Base-by-base conservation (phyloP, 257 asterid species). In the Capsicum rhomboideum region DNA sequence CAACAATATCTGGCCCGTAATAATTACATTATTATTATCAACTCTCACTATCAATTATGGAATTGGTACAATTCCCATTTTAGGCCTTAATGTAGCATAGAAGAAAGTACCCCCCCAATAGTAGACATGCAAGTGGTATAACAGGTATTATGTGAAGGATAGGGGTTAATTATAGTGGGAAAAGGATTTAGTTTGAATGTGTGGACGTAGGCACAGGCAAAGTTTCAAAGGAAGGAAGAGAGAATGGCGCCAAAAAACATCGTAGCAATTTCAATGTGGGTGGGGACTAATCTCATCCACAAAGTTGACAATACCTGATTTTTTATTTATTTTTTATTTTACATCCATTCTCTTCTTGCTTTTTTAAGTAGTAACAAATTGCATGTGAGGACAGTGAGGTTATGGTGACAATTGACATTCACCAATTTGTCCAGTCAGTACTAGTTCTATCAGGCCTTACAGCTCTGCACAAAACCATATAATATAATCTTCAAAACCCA, bases 61-160 rank as follows among this genome's bases (percentile, higher is more conserved):
- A 23, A 18, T 20, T 12, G 44, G 74, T 64, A 49, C 28, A 90
- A 84, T 89, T 68, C 89, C 91, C 83, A 58, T 66, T 64, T 20
- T 26, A 61, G 90, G 77, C 87, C 80, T 46, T 44, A 34, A 34
- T 34, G 2, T 34, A 34, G 4, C 40, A 34, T 5, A 50, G 58
- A 46, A 23, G 8, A 21, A 46, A 46, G 80, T 12, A 11, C 14
- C 59, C 58, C 40, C 40, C 13, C n/a, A n/a, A 74, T 14, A 46
- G 80, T 58, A 44, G 40, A 74, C n/a, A 74, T 21, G 58, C 0
- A 12, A 64, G 42, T 64, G 72, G 72, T 64, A 46, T 6, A 17
- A 52, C 13, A 23, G 80, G 80, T 46, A 74, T 13, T 46, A 1
- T 0, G 59, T 46, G 59, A 46, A 74, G 34, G 14, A 74, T 14